Evolutionary conservation across 202 grass and related monocot species (phyloP).

Genomic region (Schoenoplectus triqueter): DNA sequence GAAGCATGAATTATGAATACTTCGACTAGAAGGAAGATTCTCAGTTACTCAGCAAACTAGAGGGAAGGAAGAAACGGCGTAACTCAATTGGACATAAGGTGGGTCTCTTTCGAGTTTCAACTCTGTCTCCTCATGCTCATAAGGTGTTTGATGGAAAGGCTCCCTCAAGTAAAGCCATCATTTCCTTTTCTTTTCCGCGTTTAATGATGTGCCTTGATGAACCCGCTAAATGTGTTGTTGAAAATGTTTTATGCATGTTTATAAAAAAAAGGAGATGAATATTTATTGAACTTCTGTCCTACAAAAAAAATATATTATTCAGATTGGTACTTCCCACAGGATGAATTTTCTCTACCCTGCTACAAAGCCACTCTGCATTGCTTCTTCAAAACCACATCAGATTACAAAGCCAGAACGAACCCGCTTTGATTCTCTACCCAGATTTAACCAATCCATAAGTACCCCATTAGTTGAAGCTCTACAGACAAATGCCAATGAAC

Average conservation of each 20-base stretch:
- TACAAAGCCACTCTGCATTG: constrained; percentile 15
- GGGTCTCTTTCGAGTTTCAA: not conserved
- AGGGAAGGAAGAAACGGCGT: not conserved
- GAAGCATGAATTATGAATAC: too few relatives aligned
- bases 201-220: not conserved
- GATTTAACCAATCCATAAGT: not conserved
- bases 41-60: not conserved
- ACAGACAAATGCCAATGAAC: constrained; percentile 55
- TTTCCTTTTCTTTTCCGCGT: not conserved
- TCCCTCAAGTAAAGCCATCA: not conserved
- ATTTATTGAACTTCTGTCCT: not conserved
- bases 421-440: not conserved
- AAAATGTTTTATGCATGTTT: not conserved
- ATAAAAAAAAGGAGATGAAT: not conserved
- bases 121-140: constrained; percentile 1
- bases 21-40: not conserved
- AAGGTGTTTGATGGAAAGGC: constrained; percentile 30
- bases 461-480: constrained; percentile 67
- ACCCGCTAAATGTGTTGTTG: not conserved
- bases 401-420: not conserved
- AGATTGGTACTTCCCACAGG: not conserved
- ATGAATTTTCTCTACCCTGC: not conserved
- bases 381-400: not conserved
- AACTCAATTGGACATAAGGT: not conserved
- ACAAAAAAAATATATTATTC: not conserved